These are phyloP conservation scores for Triangularia setosa DNA, from an alignment of 2,329 filamentous ascomycete species.

Conservation along the genomic window DNA sequence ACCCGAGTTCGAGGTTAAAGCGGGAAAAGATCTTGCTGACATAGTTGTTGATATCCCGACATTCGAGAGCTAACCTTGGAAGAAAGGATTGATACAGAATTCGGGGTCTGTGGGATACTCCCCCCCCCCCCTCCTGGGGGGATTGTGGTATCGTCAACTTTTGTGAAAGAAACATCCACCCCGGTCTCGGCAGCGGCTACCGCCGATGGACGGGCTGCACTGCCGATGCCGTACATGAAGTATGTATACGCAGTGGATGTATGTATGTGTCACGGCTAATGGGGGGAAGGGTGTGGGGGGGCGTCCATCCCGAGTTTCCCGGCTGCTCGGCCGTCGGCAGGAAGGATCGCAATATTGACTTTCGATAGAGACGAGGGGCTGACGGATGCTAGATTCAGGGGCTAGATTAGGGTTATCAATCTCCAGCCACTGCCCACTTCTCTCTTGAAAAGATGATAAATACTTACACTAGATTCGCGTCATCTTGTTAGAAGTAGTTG, in stretches of 20 bases:
- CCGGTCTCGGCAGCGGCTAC: background rate
- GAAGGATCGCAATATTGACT: background rate
- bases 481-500: too few relatives aligned
- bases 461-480: background rate
- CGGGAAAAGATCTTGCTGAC: background rate
- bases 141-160: background rate
- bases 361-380: too few relatives aligned
- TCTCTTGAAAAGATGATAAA: background rate
- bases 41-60: background rate
- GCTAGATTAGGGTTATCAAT: background rate
- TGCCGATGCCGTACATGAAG: background rate
- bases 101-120: background rate
- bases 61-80: background rate
- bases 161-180: too few relatives aligned
- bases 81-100: background rate
- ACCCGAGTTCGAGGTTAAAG: background rate
- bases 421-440: background rate
- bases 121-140: too few relatives aligned
- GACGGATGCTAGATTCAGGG: background rate
- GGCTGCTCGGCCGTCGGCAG: background rate
- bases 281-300: too few relatives aligned
- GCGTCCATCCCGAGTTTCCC: background rate
- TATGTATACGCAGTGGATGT: background rate
- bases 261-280: background rate
- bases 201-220: background rate